These are phyloP conservation scores for Tricharina praecox DNA, from an alignment of 495 filamentous ascomycete species.

Conservation along the genomic window DNA sequence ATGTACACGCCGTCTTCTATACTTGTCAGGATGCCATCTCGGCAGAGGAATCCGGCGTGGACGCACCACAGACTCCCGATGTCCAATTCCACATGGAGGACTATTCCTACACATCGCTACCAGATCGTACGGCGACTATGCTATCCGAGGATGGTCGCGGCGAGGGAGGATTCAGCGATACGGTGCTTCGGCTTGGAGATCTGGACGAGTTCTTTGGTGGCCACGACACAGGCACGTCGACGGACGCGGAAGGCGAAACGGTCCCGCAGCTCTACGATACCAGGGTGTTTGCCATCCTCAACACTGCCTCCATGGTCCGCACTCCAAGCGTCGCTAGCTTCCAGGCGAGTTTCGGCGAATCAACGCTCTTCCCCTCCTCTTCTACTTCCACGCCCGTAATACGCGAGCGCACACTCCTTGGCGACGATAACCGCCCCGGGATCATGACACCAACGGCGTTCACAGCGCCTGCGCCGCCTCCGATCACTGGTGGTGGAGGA, in stretches of 20 bases:
- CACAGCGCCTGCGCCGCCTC: constrained; percentile 24
- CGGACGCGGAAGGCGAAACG: constrained; percentile 50
- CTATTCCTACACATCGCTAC: constrained; percentile 59
- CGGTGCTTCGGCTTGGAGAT: constrained; percentile 79
- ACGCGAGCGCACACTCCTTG: constrained; percentile 10
- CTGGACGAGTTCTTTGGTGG: constrained; percentile 89
- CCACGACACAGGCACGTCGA: constrained; percentile 30
- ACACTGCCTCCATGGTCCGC: constrained; percentile 41
- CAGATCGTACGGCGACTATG: constrained; percentile 72
- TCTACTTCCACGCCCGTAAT: constrained; percentile 12
- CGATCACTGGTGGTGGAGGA: too few relatives aligned
- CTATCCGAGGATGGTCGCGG: constrained; percentile 68
- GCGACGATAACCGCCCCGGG: constrained; percentile 9
- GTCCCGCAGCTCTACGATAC: constrained; percentile 84
- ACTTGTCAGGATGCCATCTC: constrained; percentile 52
- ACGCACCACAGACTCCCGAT: constrained; percentile 57
- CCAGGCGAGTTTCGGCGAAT: constrained; percentile 72
- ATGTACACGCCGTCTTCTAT: constrained; percentile 94
- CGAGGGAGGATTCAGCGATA: constrained; percentile 46
- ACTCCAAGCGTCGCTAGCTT: constrained; percentile 62
- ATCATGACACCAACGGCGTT: constrained; percentile 30
- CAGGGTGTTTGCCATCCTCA: constrained; percentile 74
- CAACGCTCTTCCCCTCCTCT: too few relatives aligned
- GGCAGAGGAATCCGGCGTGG: constrained; percentile 34
- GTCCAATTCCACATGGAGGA: constrained; percentile 87